These are phyloP conservation scores for Suhomyces kilbournensis DNA, from an alignment of 805 yeast species.

Conservation along the genomic window DNA sequence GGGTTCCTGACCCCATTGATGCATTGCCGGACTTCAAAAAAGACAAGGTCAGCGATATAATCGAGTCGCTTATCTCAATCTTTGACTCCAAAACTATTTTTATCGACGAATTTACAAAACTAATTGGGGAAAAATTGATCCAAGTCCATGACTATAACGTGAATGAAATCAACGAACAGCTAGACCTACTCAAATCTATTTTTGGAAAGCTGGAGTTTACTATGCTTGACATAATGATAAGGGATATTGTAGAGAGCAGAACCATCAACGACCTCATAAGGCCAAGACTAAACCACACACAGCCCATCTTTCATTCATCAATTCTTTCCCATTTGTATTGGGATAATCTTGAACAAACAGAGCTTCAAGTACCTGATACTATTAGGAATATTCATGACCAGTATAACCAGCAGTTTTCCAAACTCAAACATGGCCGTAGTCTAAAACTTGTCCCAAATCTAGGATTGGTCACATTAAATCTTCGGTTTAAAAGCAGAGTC, in stretches of 20 bases:
- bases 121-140: conserved; percentile 59
- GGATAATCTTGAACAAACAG: conserved; percentile 40
- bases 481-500: conserved; percentile 43
- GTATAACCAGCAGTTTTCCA: conserved; percentile 44
- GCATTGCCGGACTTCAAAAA: conserved; percentile 82
- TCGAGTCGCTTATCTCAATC: conserved; percentile 68
- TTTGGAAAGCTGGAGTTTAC: conserved; percentile 67
- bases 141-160: conserved; percentile 39
- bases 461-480: conserved; percentile 61
- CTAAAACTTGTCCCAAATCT: conserved; percentile 54
- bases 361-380: conserved; percentile 47
- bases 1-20: conserved; percentile 88
- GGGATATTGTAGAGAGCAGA: conserved; percentile 62
- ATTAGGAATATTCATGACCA: conserved; percentile 40
- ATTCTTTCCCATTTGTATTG: conserved; percentile 78
- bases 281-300: conserved; percentile 13
- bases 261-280: conserved; percentile 36
- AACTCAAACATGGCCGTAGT: conserved; percentile 53
- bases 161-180: conserved; percentile 36
- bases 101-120: conserved; percentile 58
- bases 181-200: conserved; percentile 56
- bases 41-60: conserved; percentile 58
- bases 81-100: conserved; percentile 68
- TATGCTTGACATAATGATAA: conserved; percentile 79
- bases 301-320: conserved; percentile 40